Evolutionary conservation across 2,329 filamentous ascomycete species (phyloP).

Genomic region (Lachnellula subtilissima): DNA sequence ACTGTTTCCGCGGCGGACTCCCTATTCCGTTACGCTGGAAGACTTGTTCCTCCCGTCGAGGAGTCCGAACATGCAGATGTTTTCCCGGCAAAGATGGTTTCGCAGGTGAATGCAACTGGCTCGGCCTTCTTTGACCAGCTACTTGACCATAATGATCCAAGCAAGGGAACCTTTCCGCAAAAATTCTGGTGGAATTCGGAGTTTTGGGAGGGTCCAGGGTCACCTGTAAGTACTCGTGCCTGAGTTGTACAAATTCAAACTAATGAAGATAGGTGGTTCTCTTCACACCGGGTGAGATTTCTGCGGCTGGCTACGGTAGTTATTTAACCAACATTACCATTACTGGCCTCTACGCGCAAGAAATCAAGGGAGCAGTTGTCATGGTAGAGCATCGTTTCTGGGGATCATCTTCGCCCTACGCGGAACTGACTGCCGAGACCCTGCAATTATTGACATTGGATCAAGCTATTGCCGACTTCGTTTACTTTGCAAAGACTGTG

Average conservation of each 20-base stretch:
- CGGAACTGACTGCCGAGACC: constrained; percentile 45
- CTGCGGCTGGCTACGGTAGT: constrained; percentile 41
- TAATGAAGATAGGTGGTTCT: constrained; percentile 38
- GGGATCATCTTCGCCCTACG: constrained; percentile 51
- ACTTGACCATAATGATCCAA: constrained; percentile 53
- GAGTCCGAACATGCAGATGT: constrained; percentile 17
- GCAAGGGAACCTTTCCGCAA: constrained; percentile 51
- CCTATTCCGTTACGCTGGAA: constrained; percentile 18
- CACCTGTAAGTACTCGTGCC: constrained; percentile 38
- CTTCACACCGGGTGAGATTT: constrained; percentile 49
- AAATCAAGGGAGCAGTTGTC: constrained; percentile 49
- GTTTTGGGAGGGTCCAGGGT: constrained; percentile 49
- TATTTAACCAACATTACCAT: constrained; percentile 48
- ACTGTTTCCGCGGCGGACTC: constrained; percentile 8
- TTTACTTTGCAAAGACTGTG: constrained; percentile 49
- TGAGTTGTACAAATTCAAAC: not conserved
- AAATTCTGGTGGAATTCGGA: constrained; percentile 48
- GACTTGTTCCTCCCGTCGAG: constrained; percentile 23
- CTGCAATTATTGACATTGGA: constrained; percentile 50
- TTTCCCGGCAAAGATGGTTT: constrained; percentile 1
- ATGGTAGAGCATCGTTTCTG: constrained; percentile 56
- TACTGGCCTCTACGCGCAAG: constrained; percentile 47
- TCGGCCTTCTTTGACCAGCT: constrained; percentile 38
- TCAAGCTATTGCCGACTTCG: constrained; percentile 49
- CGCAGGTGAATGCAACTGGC: constrained; percentile 17